phyloP scores from a whole-genome alignment of 2,329 filamentous ascomycete species.

The Ceratocystis cubensis region DNA sequence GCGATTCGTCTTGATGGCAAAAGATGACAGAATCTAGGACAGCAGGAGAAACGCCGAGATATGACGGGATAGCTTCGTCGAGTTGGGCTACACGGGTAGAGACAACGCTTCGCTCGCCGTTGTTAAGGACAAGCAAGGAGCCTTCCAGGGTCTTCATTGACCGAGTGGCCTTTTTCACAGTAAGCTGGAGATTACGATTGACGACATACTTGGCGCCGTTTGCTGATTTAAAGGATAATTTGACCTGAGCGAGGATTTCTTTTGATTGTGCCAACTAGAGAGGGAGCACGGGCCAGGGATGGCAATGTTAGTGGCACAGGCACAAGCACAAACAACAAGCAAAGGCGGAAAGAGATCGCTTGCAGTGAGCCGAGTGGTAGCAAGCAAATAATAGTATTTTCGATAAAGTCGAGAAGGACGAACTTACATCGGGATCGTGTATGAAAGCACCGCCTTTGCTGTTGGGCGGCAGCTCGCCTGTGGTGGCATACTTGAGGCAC shows the following conservation, averaged over 20 bases:
- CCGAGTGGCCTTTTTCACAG: constrained; percentile 66
- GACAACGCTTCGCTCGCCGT: constrained; percentile 65
- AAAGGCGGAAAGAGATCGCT: too few relatives aligned
- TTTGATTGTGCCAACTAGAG: constrained; percentile 33
- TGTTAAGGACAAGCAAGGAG: constrained; percentile 58
- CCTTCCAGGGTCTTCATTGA: constrained; percentile 77
- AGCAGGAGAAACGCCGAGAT: constrained; percentile 78
- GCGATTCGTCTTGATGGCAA: constrained; percentile 93
- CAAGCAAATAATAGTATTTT: not conserved
- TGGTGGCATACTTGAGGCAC: constrained; percentile 95
- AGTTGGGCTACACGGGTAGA: constrained; percentile 73
- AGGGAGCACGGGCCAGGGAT: not conserved
- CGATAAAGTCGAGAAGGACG: not conserved
- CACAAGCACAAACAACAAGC: too few relatives aligned
- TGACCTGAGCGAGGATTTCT: constrained; percentile 82
- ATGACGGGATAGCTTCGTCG: constrained; percentile 70
- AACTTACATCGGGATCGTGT: constrained; percentile 73
- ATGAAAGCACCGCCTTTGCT: constrained; percentile 85
- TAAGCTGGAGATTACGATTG: constrained; percentile 73
- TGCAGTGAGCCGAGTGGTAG: too few relatives aligned
- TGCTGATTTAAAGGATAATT: constrained; percentile 71
- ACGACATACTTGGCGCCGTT: constrained; percentile 69
- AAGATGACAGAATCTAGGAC: constrained; percentile 94
- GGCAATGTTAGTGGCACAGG: constrained; percentile 1
- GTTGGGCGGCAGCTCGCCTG: constrained; percentile 84